These are phyloP conservation scores for Gypsophila paniculata DNA, from an alignment of 179 eudicot species.

Conservation along the genomic window DNA sequence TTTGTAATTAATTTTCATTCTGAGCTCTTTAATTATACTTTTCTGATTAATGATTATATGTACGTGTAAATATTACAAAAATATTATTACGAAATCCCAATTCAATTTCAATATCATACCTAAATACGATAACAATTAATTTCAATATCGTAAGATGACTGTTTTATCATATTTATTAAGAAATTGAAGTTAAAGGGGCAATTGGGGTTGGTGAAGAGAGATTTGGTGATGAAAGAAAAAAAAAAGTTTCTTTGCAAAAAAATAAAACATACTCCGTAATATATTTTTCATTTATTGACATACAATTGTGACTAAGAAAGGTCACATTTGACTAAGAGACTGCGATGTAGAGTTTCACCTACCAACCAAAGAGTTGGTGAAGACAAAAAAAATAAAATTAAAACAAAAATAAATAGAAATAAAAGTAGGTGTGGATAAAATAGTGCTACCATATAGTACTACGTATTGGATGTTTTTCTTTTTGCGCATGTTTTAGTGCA, in stretches of 20 bases:
- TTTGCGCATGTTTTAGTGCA: constrained; percentile 15
- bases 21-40: too few species aligned
- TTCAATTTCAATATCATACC: too few species aligned
- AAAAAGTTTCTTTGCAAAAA: constrained; percentile 4
- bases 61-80: too few species aligned
- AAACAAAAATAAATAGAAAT: not conserved
- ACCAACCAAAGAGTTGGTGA: constrained; percentile 43
- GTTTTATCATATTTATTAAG: too few species aligned
- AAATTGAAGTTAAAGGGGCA: not conserved
- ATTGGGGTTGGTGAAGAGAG: constrained; percentile 25
- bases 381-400: not conserved
- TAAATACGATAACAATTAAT: too few species aligned
- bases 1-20: too few species aligned
- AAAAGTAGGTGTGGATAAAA: constrained; percentile 2
- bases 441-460: not conserved
- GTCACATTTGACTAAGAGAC: constrained; percentile 32
- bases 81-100: too few species aligned
- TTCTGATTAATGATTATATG: too few species aligned
- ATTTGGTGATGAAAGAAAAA: constrained; percentile 9
- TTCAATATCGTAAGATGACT: not conserved
- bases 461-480: constrained; percentile 15
- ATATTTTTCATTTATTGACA: not conserved
- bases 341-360: constrained; percentile 35
- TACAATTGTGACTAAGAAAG: not conserved
- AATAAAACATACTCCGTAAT: not conserved